Conservation (phyloP, 2,329 filamentous ascomycete species). For the Phaeosphaeriaceae sp. region DNA sequence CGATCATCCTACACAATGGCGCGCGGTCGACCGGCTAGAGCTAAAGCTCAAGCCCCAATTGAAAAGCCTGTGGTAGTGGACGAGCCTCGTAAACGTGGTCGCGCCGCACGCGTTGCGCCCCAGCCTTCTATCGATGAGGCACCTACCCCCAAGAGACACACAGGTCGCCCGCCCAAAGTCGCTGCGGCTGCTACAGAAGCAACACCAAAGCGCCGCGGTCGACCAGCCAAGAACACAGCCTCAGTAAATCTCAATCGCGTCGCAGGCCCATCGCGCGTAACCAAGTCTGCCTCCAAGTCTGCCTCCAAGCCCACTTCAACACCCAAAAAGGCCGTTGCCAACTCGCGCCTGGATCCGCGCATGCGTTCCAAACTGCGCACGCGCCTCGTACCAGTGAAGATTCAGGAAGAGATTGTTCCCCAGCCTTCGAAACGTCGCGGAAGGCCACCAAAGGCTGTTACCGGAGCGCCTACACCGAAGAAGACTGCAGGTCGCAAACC, state of each 20-base stretch:
- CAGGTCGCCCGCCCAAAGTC: constrained; percentile 17
- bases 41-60: constrained; percentile 20
- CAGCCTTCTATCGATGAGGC: constrained; percentile 5
- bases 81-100: constrained; percentile 19
- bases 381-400: constrained; percentile 22
- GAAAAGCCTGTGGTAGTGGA: constrained; percentile 12
- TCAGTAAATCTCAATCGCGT: constrained; percentile 21
- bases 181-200: constrained; percentile 9
- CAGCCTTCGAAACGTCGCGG: constrained; percentile 24
- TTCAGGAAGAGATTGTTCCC: constrained; percentile 1
- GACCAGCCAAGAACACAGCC: constrained; percentile 13
- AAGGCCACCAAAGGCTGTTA: constrained; percentile 22
- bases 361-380: constrained; percentile 28
- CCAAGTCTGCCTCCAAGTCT: constrained; percentile 25
- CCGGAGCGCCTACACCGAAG: constrained; percentile 10
- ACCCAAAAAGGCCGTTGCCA: constrained; percentile 6
- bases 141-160: constrained; percentile 15
- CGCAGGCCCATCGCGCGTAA: constrained; percentile 27
- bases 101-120: constrained; percentile 13
- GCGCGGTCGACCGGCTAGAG: constrained; percentile 27
- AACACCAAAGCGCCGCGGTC: constrained; percentile 16
- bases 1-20: no score
- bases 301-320: constrained; percentile 15
- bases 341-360: constrained; percentile 25
- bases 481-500: constrained; percentile 18